Conservation (phyloP, 2,329 filamentous ascomycete genomes). For the Colletotrichum noveboracense region DNA sequence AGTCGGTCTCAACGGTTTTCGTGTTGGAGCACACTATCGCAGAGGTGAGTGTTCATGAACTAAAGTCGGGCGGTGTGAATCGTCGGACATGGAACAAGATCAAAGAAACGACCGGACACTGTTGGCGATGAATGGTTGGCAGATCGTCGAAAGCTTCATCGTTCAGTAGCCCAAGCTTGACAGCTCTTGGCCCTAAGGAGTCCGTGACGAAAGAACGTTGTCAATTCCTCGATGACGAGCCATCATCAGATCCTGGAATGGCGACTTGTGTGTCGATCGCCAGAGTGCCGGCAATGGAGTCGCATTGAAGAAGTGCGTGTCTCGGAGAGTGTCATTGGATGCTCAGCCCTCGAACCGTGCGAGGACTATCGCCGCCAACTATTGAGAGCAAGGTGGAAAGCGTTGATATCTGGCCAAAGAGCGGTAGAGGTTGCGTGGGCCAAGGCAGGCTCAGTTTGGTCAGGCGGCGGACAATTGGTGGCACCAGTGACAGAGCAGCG, state of each 20-base stretch:
- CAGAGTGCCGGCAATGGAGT: neutral
- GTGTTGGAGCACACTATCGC: neutral
- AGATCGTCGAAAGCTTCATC: neutral
- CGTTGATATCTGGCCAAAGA: neutral
- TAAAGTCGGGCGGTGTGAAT: neutral
- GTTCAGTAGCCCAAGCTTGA: neutral
- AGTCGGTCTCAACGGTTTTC: neutral
- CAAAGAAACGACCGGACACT: neutral
- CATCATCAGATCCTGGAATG: neutral
- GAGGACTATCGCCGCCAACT: neutral
- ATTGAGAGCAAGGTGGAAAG: neutral
- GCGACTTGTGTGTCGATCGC: neutral
- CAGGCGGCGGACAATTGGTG: conserved; percentile 10
- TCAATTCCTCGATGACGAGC: neutral
- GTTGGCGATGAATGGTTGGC: neutral
- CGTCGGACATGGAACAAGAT: neutral
- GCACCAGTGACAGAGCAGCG: conserved; percentile 10
- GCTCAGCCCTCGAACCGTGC: neutral
- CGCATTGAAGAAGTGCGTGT: neutral
- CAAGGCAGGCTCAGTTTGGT: conserved; percentile 11
- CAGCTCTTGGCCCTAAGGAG: neutral
- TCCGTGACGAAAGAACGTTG: neutral
- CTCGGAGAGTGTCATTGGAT: neutral
- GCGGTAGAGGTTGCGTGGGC: conserved; percentile 18
- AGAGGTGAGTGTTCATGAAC: neutral